Evolutionary conservation across 257 asterid species (phyloP).

Genomic region (Anisodus acutangulus): DNA sequence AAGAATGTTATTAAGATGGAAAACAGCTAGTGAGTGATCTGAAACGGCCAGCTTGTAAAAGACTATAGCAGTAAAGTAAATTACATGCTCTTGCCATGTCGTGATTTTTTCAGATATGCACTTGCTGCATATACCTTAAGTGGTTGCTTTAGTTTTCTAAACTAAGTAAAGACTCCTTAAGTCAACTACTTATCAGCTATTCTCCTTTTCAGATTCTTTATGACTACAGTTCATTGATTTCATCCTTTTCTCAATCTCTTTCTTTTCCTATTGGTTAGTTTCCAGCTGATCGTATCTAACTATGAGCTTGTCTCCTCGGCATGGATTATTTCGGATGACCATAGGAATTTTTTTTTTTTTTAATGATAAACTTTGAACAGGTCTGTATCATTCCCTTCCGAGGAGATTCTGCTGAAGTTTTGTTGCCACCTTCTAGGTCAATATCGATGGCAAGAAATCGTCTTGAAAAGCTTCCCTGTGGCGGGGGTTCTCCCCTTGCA

Average conservation of each 20-base stretch:
- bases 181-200: background rate
- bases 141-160: background rate
- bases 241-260: background rate
- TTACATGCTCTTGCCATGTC: background rate
- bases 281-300: slow-evolving; percentile 10
- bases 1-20: background rate
- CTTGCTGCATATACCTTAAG: slow-evolving; percentile 1
- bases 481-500: slow-evolving; percentile 99
- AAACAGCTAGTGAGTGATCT: background rate
- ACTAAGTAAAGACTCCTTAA: background rate
- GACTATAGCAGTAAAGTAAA: background rate
- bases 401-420: slow-evolving; percentile 99
- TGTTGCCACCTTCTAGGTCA: slow-evolving; percentile 97
- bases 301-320: background rate
- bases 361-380: slow-evolving; percentile 49
- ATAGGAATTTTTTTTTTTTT: slow-evolving; percentile 8
- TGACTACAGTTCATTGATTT: background rate
- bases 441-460: slow-evolving; percentile 98
- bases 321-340: background rate
- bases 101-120: background rate
- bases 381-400: slow-evolving; percentile 96
- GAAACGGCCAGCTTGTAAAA: slow-evolving; percentile 1
- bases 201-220: slow-evolving; percentile 10
- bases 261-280: background rate
- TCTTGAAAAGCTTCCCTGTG: slow-evolving; percentile 98